Evolutionary conservation across 257 asterid species (phyloP).

Genomic region (Solanum sparsipilum): DNA sequence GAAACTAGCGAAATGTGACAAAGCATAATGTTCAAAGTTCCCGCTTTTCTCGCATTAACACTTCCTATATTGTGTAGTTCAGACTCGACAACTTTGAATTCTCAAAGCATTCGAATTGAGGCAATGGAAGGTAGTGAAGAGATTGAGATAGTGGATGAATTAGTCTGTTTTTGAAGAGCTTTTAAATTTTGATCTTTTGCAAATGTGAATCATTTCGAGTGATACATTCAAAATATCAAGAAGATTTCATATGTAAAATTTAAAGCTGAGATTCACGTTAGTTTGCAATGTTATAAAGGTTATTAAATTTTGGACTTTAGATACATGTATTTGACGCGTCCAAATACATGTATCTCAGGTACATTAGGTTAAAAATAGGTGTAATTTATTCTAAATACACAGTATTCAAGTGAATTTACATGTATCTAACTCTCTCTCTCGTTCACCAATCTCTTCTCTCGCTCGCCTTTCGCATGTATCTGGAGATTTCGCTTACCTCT

Average conservation of each 20-base stretch:
- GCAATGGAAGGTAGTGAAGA: background rate
- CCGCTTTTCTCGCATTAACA: background rate
- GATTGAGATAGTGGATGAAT: background rate
- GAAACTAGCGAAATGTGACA: too few relatives aligned
- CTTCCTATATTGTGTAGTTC: background rate
- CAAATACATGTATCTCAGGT: background rate
- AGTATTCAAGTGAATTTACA: fast-evolving
- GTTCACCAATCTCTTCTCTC: too few relatives aligned
- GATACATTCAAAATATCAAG: background rate
- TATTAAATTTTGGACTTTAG: background rate
- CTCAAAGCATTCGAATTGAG: background rate
- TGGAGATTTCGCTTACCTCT: background rate
- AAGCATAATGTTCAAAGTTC: background rate
- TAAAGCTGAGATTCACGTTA: background rate
- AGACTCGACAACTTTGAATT: background rate
- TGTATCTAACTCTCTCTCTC: too few relatives aligned
- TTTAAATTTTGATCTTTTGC: background rate
- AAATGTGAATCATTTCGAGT: background rate
- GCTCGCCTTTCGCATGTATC: background rate
- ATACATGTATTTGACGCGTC: background rate
- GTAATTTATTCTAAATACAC: fast-evolving
- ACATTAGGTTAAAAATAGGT: fast-evolving
- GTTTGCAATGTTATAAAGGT: fast-evolving
- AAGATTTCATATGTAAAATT: too few relatives aligned
- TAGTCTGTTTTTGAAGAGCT: background rate